Base-by-base conservation (phyloP, 179 eudicot genomes). In the Beta macrorhiza region DNA sequence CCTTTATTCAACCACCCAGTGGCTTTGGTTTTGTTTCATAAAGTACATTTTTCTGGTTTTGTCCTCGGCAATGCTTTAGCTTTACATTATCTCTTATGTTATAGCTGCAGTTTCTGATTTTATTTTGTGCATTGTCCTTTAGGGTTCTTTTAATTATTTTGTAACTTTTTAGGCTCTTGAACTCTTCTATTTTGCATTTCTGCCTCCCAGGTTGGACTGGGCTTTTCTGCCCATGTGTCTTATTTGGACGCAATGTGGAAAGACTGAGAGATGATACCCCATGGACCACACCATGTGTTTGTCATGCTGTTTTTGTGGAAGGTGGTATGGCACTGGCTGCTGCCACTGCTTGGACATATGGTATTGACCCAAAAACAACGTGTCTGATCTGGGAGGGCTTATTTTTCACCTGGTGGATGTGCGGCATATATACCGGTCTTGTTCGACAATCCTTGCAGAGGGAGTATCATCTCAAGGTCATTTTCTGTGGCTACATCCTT, bases 391-490 rank as follows among this genome's bases (percentile, higher is more conserved):
- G 90, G 67, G 97, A 93, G 87, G 95, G 95, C 74, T 82, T 93
- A 67, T 82, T 95, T 61, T 93, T 93, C 82, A 80, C 97, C 57
- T 95, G 99, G 99, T 93, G 98, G 98, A 92, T 93, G 95, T 93
- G 98, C 80, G 99, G 95, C 72, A 90, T 93, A 75, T 95, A 92
- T 82, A 93, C 95, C 29, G 98, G 99, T 75, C 89, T 91, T 72
- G 86, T 85, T 67, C 86, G 99, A 58, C 98, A 93, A 67, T 85
- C 88, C 44, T 83, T 95, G 80, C 99, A 95, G 87, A 92, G 89
- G 76, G 88, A 91, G 72, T 95, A 95, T 88, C 99, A 95, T 92
- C 98, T 95, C 83, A 85, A 93, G 99, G 98, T 95, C 49, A 83
- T 59, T 76, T 56, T 71, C 51, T 59, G 45, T 20, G 10, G 44